phyloP scores from a whole-genome alignment of 1,284 basidiomycete species.

The Pseudozyma tsukubaensis region DNA sequence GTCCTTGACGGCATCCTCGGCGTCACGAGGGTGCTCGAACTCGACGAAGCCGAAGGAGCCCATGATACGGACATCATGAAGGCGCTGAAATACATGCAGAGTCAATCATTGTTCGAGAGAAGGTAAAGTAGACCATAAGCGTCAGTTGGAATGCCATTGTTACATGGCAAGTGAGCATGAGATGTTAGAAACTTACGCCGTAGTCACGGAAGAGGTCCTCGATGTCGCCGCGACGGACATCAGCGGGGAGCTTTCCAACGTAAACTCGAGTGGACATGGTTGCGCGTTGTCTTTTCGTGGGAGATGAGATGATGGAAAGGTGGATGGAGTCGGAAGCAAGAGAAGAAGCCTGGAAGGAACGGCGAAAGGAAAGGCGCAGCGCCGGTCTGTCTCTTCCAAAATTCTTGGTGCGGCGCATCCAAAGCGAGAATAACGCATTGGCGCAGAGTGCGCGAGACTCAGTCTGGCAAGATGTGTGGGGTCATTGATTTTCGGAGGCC shows the following conservation, averaged over 20 bases:
- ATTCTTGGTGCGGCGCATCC: conserved; percentile 1
- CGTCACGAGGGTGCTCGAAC: conserved; percentile 66
- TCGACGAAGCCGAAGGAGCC: conserved; percentile 66
- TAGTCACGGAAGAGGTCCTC: conserved; percentile 66
- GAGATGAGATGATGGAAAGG: background rate
- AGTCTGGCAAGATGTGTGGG: background rate
- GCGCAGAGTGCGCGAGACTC: conserved; percentile 10
- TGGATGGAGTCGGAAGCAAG: conserved; percentile 7
- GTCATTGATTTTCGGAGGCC: background rate
- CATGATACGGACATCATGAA: conserved; percentile 65
- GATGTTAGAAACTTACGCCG: conserved; percentile 51
- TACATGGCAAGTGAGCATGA: no score
- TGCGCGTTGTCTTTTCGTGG: background rate
- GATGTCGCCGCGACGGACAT: conserved; percentile 61
- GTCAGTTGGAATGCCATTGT: background rate
- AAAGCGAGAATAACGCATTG: background rate
- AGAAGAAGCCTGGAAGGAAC: conserved; percentile 6
- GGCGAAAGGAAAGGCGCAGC: no score
- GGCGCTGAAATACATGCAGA: conserved; percentile 25
- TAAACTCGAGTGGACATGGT: conserved; percentile 62
- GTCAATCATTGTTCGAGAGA: background rate
- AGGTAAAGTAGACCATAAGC: no score
- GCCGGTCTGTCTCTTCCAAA: background rate
- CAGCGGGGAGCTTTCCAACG: conserved; percentile 61
- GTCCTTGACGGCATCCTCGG: conserved; percentile 66